Evolutionary conservation across 2,329 filamentous ascomycete species (phyloP).

Genomic region (Fusarium kyushuense): DNA sequence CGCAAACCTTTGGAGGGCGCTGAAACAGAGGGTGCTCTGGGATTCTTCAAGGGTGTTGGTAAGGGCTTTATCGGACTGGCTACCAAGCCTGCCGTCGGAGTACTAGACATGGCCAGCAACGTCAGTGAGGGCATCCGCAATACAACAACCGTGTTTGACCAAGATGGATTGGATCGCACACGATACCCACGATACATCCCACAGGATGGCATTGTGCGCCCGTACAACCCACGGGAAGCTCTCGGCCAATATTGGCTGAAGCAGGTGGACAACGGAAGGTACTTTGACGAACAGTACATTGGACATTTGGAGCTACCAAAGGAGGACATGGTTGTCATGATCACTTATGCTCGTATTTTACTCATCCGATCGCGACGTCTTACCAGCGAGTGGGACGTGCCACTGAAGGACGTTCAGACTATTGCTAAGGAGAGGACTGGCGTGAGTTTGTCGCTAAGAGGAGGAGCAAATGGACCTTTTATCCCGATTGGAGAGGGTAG

Average conservation of each 20-base stretch:
- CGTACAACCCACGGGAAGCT: slow-evolving; percentile 94
- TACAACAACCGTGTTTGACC: slow-evolving; percentile 97
- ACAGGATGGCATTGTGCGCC: slow-evolving; percentile 90
- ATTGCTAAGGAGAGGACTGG: slow-evolving; percentile 97
- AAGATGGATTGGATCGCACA: slow-evolving; percentile 91
- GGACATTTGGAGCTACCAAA: slow-evolving; percentile 92
- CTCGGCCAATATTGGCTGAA: slow-evolving; percentile 99
- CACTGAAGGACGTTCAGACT: slow-evolving; percentile 94
- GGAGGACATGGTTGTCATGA: slow-evolving; percentile 89
- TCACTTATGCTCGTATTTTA: slow-evolving; percentile 89
- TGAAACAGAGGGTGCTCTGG: slow-evolving; percentile 91
- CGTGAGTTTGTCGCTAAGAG: slow-evolving; percentile 87
- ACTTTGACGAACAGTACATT: slow-evolving; percentile 98
- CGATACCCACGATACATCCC: slow-evolving; percentile 94
- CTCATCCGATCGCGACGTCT: slow-evolving; percentile 88
- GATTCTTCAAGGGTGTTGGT: slow-evolving; percentile 97
- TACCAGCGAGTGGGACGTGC: slow-evolving; percentile 94
- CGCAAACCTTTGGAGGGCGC: slow-evolving; percentile 95
- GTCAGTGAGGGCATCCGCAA: slow-evolving; percentile 98
- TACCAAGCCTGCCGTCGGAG: slow-evolving; percentile 96
- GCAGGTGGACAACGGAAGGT: slow-evolving; percentile 96
- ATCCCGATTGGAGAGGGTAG: slow-evolving; percentile 93
- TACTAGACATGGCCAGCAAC: slow-evolving; percentile 96
- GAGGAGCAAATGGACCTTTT: slow-evolving; percentile 93
- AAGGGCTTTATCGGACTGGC: slow-evolving; percentile 95